Base-by-base conservation (phyloP, 2,329 filamentous ascomycete genomes). In the Clonostachys rosea region DNA sequence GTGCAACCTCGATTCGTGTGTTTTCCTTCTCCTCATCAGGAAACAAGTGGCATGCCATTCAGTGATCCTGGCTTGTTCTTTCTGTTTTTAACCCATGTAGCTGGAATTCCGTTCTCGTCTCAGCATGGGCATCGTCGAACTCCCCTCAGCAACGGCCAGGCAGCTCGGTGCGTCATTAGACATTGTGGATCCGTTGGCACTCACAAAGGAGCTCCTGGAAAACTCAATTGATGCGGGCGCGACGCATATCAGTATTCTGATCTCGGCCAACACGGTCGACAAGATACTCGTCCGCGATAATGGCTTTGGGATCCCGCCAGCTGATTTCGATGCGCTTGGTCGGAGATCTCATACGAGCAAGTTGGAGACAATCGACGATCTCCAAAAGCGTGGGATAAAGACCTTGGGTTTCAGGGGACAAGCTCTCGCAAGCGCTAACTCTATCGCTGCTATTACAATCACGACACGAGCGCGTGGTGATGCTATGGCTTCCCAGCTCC, bases 371-470 rank as follows among this genome's bases (percentile, higher is more conserved):
- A 79, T 86, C 48, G 73, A 80, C 1, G 84, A 91, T 44, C 67
- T 91, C 36, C 70, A 67, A 44, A 61, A 58, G 2, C 66, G 84
- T 17, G 81, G 78, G 8, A 75, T 78, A 2, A 70, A 67, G 40
- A 84, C 76, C 34, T 73, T 91, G n/a, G 88, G 88, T 3, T 92
- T 91, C 58, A 79, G 88, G 35, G 88, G 88, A 17, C 81, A 89
- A 58, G 87, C 87, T 14, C 67, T 92, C 50, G 84, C 86, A 37
- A 83, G 81, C 60, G 74, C 76, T 49, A 84, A 80, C 49, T 73
- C 77, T 40, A 59, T 89, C 48, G 34, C 34, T 36, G 70, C 73
- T 5, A 66, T 91, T 40, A 69, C 66, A 8, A 67, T 91, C 44
- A 86, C 74, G 13, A 91, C 87, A 5, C 78, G 80, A 51, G 80